These are phyloP conservation scores for Ophiostoma sp. DNA, from an alignment of 2,329 filamentous ascomycete species.

Conservation along the genomic window DNA sequence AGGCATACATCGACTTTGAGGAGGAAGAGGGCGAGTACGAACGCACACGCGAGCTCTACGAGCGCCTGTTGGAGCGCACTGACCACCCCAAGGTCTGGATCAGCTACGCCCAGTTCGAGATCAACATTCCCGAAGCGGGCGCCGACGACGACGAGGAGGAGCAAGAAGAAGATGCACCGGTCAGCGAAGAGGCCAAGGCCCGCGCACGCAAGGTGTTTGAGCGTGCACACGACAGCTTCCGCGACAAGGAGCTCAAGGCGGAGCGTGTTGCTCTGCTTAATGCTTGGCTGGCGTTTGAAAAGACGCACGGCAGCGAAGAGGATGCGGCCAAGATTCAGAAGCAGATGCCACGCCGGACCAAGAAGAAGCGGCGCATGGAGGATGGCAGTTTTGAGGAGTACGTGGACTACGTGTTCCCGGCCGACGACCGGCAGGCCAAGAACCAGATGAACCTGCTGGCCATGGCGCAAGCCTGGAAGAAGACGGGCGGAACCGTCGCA, in stretches of 20 bases:
- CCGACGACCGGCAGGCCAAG: conserved; percentile 83
- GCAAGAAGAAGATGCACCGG: conserved; percentile 62
- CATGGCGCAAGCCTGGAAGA: conserved; percentile 87
- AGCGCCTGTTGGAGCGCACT: conserved; percentile 90
- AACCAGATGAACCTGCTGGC: conserved; percentile 82
- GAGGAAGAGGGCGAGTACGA: conserved; percentile 93
- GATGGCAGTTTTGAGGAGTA: conserved; percentile 97
- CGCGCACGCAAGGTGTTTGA: conserved; percentile 82
- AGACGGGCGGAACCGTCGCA: conserved; percentile 42
- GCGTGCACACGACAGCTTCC: conserved; percentile 82
- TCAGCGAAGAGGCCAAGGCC: conserved; percentile 80
- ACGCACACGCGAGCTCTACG: conserved; percentile 77
- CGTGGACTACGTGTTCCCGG: conserved; percentile 94
- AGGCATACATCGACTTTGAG: conserved; percentile 97
- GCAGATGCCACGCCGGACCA: conserved; percentile 90
- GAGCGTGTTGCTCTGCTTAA: conserved; percentile 91
- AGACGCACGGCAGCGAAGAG: conserved; percentile 71
- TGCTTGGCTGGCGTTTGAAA: conserved; percentile 90
- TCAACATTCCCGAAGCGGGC: conserved; percentile 81
- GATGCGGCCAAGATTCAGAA: conserved; percentile 82
- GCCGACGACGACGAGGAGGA: conserved; percentile 56
- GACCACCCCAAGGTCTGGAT: conserved; percentile 99
- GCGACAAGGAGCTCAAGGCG: conserved; percentile 86
- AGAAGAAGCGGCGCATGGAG: conserved; percentile 87
- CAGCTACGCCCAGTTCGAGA: conserved; percentile 96